Evolutionary conservation across 139 green algal genomes (phyloP), one percentile per base, ranked within the genome.

Genomic region (Axilococcus clingmanii): DNA sequence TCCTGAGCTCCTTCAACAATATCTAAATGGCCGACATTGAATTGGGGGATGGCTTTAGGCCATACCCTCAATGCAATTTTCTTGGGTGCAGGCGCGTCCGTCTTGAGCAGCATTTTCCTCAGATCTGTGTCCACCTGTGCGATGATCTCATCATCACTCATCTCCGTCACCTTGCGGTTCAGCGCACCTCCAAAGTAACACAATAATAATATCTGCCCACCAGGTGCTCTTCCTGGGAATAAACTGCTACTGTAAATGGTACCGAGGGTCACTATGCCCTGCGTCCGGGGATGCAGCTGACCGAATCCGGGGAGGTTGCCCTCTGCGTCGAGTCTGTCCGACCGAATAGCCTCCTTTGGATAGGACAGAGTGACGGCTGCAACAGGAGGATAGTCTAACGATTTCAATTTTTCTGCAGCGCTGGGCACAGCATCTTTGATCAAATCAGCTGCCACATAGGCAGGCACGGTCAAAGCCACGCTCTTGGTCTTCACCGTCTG

Each of bases 161-260:
- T 68, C 46, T 94, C 65, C 7, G 78, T 60, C 48, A 98, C 91
- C 38, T 51, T 64, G 20, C 81, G 70, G 78, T 99, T 96, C 23
- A 65, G 78, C 4, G 85, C 80, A 19, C 92, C 92, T 3, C 92
- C 92, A 62, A 99, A 96, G 82, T 98, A 99, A 76, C 80, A 88
- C 33, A 96, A 83, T 53, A 99, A 75, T 69, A 96, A 72, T 30
- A 74, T 42, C 29, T 72, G 38, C 7, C 77, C 78, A 25, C 65
- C 35, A 1, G 77, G 77, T n/a, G 69, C 78, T 11, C 85, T 57
- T 14, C 71, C 69, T 2, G 87, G 83, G 76, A 98, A 99, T 23
- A 99, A 76, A 20, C 66, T 84, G 50, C 74, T 91, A 51, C 63
- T 85, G 83, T 99, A 99, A 69, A 99, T 99, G 48, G 92, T 98